Percentiles rank a stretch among this genome's conserved stretches.
phyloP scores from a whole-genome alignment of 257 asterid species.

The Vinca minor region DNA sequence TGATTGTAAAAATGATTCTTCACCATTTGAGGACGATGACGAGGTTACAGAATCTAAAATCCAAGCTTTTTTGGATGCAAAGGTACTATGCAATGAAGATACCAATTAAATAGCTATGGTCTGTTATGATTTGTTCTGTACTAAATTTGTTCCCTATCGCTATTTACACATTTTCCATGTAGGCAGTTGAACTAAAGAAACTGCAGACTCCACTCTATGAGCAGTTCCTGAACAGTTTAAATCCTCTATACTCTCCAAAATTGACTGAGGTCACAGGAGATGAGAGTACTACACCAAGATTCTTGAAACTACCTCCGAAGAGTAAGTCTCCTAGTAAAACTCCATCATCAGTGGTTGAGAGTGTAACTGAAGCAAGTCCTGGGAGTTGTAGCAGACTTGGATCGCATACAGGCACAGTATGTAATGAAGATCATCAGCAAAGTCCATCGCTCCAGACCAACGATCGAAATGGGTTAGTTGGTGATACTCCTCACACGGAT shows the following conservation, averaged over 20 bases:
- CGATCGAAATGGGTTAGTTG: conserved; percentile 18
- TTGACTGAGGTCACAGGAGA: conserved; percentile 21
- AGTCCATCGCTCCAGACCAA: conserved; percentile 22
- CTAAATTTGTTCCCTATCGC: not conserved
- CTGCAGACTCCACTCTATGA: conserved; percentile 34
- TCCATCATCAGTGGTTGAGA: conserved; percentile 21
- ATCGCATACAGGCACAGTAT: conserved; percentile 18
- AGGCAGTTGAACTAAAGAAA: conserved; percentile 33
- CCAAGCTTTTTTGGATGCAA: conserved; percentile 31
- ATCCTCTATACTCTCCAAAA: conserved; percentile 28
- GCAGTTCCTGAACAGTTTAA: conserved; percentile 34
- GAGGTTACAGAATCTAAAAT: conserved; percentile 39
- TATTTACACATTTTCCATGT: conserved; percentile 3
- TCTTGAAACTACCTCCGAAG: conserved; percentile 35
- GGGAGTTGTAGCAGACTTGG: conserved; percentile 25
- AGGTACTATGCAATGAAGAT: conserved; percentile 21
- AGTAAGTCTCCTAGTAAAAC: conserved; percentile 34
- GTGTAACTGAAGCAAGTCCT: conserved; percentile 27
- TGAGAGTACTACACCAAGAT: conserved; percentile 22
- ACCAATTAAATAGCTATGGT: conserved; percentile 4
- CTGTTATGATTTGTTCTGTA: no score
- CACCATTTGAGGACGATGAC: conserved; percentile 35
- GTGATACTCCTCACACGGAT: conserved; percentile 12
- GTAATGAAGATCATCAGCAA: conserved; percentile 21
- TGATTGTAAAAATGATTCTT: conserved; percentile 14